Base-by-base conservation (phyloP, 768 basidiomycete genomes). In the Russula brevipes region DNA sequence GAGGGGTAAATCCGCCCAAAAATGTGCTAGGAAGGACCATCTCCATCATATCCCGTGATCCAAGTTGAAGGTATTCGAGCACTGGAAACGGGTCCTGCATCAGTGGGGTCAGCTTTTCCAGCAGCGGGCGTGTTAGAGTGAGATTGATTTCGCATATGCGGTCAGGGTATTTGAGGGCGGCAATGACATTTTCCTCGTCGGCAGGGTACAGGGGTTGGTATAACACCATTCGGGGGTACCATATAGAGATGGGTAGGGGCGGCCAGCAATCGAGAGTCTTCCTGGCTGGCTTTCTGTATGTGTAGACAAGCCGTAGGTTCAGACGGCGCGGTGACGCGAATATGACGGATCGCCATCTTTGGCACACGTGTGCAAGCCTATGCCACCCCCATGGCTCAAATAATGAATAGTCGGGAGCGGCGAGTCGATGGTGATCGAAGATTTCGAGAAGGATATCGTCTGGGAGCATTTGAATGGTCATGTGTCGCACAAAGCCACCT, bases 111-210 rank as follows among this genome's bases (percentile, higher is more conserved):
- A 60, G 14, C 30, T 56, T 60, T 44, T 49, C 58, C 16, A 60
- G 14, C 4, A 64, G 42, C 2, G 58, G 39, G 24, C 53, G 46
- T 12, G 63, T 64, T 16, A 64, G 14, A 0, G 54, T 60, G 52
- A 64, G 57, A n/a, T 60, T 64, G 63, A 64, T 60, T 38, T 64
- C 53, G 41, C 54, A 41, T 33, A 64, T 60, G n/a, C 63, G 63
- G 39, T n/a, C 41, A 6, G 63, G 33, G 38, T 60, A 30, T 17
- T 39, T 1, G 35, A 64, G 47, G 3, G 63, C 54, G 30, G 58
- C 24, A 14, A 51, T 50, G 30, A 64, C 54, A 16, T 64, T 64
- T 2, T 45, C 58, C 19, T 64, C 63, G 19, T 64, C 63, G 3
- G 52, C 4, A 11, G 47, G 14, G 3, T 46, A 19, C 16, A 64